Conservation (phyloP, 2,329 filamentous ascomycete genomes). For the Calonectria multiphialidica region DNA sequence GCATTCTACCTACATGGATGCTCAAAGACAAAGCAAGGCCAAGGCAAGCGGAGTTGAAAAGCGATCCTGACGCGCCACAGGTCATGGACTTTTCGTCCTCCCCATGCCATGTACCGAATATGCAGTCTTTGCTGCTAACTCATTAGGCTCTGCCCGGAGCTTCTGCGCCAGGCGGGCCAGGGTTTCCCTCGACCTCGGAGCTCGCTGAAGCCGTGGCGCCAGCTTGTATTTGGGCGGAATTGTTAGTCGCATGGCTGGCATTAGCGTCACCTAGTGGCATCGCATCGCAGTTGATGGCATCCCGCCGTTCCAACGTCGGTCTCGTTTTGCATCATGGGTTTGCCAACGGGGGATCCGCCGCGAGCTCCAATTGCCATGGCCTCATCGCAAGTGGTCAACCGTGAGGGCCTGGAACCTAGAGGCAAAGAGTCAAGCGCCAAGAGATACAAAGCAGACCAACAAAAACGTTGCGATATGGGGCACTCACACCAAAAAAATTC, state of each 20-base stretch:
- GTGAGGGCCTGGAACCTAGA: not conserved
- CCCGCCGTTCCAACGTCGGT: constrained; percentile 15
- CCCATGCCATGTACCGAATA: not conserved
- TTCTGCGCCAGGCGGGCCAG: constrained; percentile 2
- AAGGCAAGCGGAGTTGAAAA: not conserved
- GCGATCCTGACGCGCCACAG: not conserved
- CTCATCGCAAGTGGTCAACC: not conserved
- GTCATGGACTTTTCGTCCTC: not conserved
- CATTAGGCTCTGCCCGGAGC: constrained; percentile 2
- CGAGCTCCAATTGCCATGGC: not conserved
- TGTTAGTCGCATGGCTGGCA: constrained; percentile 18
- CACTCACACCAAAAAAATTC: not conserved
- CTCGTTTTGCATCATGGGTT: constrained; percentile 8
- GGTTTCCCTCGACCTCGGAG: not conserved
- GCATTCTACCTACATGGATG: not conserved
- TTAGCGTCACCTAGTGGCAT: constrained; percentile 19
- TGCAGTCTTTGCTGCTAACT: constrained; percentile 2
- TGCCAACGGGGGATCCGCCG: constrained; percentile 4
- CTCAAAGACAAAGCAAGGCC: not conserved
- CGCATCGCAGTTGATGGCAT: constrained; percentile 15
- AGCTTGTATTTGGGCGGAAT: not conserved
- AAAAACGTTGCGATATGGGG: not conserved
- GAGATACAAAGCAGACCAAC: not conserved
- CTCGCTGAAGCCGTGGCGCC: constrained; percentile 2
- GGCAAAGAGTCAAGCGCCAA: not conserved